phyloP scores from a whole-genome alignment of 257 asterid genomes.

The Coffea canephora region DNA sequence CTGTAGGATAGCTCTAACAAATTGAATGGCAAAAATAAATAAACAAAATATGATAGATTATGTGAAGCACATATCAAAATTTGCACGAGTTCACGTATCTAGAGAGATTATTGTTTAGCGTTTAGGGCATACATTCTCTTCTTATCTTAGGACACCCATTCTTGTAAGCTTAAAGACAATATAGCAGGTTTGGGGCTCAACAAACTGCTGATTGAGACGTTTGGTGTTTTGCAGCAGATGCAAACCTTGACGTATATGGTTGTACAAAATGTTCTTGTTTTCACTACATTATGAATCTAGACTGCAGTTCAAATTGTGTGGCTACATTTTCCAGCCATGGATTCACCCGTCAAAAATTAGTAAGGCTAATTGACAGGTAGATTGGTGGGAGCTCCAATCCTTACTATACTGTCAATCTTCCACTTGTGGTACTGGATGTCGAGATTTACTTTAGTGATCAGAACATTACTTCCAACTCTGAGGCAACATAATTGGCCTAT shows the following conservation, averaged over 20 bases:
- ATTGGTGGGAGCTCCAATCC: neutral
- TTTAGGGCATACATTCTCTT: neutral
- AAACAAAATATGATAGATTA: neutral
- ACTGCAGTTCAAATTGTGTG: neutral
- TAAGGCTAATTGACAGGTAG: neutral
- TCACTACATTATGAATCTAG: neutral
- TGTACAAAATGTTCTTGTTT: neutral
- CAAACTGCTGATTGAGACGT: neutral
- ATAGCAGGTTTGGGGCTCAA: neutral
- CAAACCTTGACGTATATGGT: neutral
- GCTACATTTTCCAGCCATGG: neutral
- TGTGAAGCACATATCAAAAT: neutral
- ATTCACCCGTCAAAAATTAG: neutral
- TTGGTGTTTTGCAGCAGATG: neutral
- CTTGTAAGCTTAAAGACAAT: no score
- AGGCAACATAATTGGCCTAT: neutral
- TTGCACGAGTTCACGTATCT: neutral
- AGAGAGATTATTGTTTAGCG: neutral
- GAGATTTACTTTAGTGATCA: neutral
- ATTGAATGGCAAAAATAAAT: slow-evolving; percentile 12
- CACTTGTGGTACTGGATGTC: neutral
- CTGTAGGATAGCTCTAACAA: slow-evolving; percentile 87
- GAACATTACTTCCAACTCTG: neutral
- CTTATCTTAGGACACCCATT: no score
- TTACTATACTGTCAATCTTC: neutral